phyloP scores from a whole-genome alignment of 345 rosid genomes.

The Gossypium sturtianum region DNA sequence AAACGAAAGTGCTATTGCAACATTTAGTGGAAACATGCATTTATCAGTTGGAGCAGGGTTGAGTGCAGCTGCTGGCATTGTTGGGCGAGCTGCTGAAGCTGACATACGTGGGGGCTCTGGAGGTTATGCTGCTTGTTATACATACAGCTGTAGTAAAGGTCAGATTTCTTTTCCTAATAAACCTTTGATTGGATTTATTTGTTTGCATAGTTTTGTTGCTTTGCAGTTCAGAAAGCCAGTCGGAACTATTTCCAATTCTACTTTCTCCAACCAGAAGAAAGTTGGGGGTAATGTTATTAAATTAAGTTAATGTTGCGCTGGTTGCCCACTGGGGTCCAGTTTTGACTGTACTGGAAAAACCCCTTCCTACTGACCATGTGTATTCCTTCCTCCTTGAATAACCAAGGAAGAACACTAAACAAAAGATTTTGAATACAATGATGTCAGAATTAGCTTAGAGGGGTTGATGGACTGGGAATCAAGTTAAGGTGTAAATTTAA shows the following conservation, averaged over 20 bases:
- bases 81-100: conserved; percentile 87
- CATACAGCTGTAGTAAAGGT: conserved; percentile 99
- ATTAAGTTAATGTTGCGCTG: not conserved
- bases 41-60: conserved; percentile 81
- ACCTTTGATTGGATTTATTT: not conserved
- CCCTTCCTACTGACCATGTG: not conserved
- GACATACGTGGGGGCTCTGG: conserved; percentile 83
- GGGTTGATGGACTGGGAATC: not conserved
- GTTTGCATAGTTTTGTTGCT: not conserved
- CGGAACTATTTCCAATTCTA: not conserved
- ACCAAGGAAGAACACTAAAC: not conserved
- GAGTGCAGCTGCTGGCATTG: conserved; percentile 79
- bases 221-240: not conserved
- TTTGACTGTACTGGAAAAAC: not conserved
- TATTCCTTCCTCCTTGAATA: not conserved
- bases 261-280: not conserved
- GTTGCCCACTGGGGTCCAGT: not conserved
- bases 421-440: not conserved
- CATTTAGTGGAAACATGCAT: conserved; percentile 79
- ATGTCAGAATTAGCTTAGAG: not conserved
- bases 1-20: conserved; percentile 69
- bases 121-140: conserved; percentile 89
- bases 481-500: not conserved
- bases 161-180: not conserved
- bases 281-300: no score